phyloP scores from a whole-genome alignment of 2,329 filamentous ascomycete species.

The Coniella lustricola region DNA sequence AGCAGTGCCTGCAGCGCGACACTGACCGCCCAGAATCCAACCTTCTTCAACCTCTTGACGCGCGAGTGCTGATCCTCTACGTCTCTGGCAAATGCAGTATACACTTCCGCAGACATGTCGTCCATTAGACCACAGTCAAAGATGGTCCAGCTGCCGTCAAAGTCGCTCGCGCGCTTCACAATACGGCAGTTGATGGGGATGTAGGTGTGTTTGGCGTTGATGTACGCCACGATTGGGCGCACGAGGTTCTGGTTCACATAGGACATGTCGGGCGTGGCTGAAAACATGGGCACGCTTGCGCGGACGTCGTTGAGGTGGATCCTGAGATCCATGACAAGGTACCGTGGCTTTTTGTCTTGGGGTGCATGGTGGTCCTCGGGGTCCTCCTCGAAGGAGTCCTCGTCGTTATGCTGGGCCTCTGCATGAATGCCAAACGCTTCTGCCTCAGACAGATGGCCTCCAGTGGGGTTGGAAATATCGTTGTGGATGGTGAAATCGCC shows the following conservation, averaged over 20 bases:
- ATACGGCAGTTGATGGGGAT: conserved; percentile 94
- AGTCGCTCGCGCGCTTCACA: conserved; percentile 81
- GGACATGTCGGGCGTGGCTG: conserved; percentile 68
- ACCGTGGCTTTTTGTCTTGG: conserved; percentile 59
- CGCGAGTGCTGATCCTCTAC: conserved; percentile 84
- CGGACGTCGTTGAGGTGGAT: conserved; percentile 93
- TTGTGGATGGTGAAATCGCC: conserved; percentile 19
- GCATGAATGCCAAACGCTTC: conserved; percentile 5
- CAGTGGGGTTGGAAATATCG: conserved; percentile 2
- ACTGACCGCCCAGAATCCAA: conserved; percentile 87
- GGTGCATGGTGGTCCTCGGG: conserved; percentile 7
- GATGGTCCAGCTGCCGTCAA: conserved; percentile 91
- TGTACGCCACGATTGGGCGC: conserved; percentile 93
- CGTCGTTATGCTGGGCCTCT: conserved; percentile 1
- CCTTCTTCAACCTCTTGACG: conserved; percentile 83
- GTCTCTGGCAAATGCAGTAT: conserved; percentile 86
- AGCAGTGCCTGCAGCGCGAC: conserved; percentile 89
- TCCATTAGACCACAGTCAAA: conserved; percentile 93
- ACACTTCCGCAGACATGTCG: conserved; percentile 87
- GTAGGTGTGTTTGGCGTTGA: conserved; percentile 90
- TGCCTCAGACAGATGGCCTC: conserved; percentile 9
- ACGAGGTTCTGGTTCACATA: conserved; percentile 96
- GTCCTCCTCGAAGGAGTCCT: neutral
- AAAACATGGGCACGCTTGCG: conserved; percentile 83
- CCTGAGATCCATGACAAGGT: conserved; percentile 89